These are phyloP conservation scores for Posidonia oceanica DNA, from an alignment of 116 monocot genomes.

Conservation along the genomic window DNA sequence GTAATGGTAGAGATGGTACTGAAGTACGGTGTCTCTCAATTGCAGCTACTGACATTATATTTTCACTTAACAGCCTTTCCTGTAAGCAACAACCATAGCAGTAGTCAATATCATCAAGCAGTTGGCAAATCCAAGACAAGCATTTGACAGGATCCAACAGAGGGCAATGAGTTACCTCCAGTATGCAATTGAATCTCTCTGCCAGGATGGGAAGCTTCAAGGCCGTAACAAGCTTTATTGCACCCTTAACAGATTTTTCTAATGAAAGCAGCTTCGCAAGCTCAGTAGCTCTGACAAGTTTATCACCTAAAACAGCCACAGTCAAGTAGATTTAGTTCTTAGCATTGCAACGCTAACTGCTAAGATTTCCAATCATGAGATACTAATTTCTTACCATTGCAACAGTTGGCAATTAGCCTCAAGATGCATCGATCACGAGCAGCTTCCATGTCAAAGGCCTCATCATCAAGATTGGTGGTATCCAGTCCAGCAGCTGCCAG, in stretches of 20 bases:
- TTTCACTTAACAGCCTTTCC: constrained; percentile 60
- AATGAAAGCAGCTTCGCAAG: constrained; percentile 68
- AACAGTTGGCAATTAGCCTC: constrained; percentile 87
- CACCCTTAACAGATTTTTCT: constrained; percentile 82
- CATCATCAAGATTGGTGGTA: constrained; percentile 47
- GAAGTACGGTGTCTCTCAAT: constrained; percentile 9
- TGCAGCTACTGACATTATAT: constrained; percentile 10
- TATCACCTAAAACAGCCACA: constrained; percentile 58
- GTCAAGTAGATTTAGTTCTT: neutral
- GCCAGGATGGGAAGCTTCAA: constrained; percentile 81
- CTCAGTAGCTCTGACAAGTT: constrained; percentile 87
- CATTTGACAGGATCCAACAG: neutral
- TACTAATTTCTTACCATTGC: constrained; percentile 46
- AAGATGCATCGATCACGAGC: constrained; percentile 83
- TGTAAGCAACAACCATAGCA: constrained; percentile 18
- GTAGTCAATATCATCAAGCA: neutral
- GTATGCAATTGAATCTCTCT: constrained; percentile 59
- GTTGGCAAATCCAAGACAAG: neutral
- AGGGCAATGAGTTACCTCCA: constrained; percentile 42
- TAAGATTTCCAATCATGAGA: no score
- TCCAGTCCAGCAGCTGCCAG: constrained; percentile 39
- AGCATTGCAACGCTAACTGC: no score
- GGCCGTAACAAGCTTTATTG: constrained; percentile 74
- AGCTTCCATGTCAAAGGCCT: constrained; percentile 66
- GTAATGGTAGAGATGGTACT: constrained; percentile 5